These are phyloP conservation scores for Lentinula lateritia DNA, from an alignment of 768 basidiomycete genomes.

Conservation along the genomic window DNA sequence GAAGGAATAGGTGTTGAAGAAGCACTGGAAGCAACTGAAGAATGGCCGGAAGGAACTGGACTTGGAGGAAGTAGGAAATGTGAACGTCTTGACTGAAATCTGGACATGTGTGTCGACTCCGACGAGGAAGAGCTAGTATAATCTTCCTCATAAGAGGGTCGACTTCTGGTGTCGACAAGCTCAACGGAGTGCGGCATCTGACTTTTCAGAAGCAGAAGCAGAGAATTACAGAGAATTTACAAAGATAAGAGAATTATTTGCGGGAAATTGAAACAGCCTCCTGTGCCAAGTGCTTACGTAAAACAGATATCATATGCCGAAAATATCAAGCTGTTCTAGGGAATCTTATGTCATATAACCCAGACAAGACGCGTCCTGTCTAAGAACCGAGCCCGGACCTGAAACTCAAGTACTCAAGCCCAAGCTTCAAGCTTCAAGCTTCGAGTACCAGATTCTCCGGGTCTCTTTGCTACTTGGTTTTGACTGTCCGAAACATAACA, in stretches of 20 bases:
- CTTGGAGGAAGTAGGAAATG: constrained; percentile 28
- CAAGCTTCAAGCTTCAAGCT: too few relatives aligned
- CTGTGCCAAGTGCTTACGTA: background rate
- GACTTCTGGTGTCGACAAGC: constrained; percentile 15
- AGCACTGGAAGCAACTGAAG: constrained; percentile 35
- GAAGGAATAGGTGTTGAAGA: constrained; percentile 55
- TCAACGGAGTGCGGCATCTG: constrained; percentile 6
- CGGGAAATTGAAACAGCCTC: background rate
- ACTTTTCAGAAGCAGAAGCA: background rate
- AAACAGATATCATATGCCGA: background rate
- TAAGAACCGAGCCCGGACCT: too few relatives aligned
- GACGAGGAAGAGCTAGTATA: constrained; percentile 41
- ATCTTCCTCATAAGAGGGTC: constrained; percentile 21
- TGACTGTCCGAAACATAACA: too few relatives aligned
- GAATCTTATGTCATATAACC: too few relatives aligned
- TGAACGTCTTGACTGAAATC: constrained; percentile 17
- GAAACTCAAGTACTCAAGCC: too few relatives aligned
- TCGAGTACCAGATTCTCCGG: too few relatives aligned
- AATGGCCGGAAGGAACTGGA: constrained; percentile 28
- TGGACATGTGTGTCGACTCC: constrained; percentile 34
- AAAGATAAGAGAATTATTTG: background rate
- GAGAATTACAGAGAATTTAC: background rate
- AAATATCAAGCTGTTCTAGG: background rate
- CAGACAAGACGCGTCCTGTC: too few relatives aligned
- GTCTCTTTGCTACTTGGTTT: background rate